Evolutionary conservation across 2,329 filamentous ascomycete species (phyloP).

Genomic region (Ceratocystis smalleyi): DNA sequence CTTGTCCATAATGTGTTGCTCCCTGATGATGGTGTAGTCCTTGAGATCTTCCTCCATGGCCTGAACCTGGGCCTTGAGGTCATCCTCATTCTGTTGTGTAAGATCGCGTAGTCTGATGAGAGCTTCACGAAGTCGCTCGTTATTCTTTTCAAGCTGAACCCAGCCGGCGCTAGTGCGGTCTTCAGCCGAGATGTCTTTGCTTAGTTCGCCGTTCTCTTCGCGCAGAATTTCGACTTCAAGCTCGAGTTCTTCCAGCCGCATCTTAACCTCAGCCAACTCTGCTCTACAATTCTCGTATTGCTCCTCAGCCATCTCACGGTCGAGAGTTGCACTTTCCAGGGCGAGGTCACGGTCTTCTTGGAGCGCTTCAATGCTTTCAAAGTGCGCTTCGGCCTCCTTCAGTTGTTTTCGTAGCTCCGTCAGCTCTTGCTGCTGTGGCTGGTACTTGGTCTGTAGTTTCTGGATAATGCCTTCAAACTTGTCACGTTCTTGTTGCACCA

Average conservation of each 20-base stretch:
- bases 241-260: conserved; percentile 67
- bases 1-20: conserved; percentile 53
- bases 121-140: conserved; percentile 74
- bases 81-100: conserved; percentile 68
- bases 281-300: conserved; percentile 66
- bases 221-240: conserved; percentile 74
- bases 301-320: conserved; percentile 94
- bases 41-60: conserved; percentile 57
- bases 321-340: conserved; percentile 73
- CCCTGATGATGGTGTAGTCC: conserved; percentile 50
- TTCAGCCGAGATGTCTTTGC: conserved; percentile 72
- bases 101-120: conserved; percentile 72
- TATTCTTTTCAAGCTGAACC: conserved; percentile 81
- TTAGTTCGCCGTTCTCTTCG: conserved; percentile 74
- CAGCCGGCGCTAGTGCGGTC: conserved; percentile 76
- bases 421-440: conserved; percentile 69
- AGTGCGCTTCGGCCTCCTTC: conserved; percentile 55
- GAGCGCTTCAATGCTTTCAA: conserved; percentile 40
- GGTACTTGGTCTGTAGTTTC: conserved; percentile 78
- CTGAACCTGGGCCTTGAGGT: conserved; percentile 60
- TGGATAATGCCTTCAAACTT: conserved; percentile 74
- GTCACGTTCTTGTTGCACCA: conserved; percentile 59
- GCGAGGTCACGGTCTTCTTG: conserved; percentile 75
- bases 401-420: conserved; percentile 58
- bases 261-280: conserved; percentile 62